These are phyloP conservation scores for Corymbia citriodora DNA, from an alignment of 441 rosid genomes.

Conservation along the genomic window DNA sequence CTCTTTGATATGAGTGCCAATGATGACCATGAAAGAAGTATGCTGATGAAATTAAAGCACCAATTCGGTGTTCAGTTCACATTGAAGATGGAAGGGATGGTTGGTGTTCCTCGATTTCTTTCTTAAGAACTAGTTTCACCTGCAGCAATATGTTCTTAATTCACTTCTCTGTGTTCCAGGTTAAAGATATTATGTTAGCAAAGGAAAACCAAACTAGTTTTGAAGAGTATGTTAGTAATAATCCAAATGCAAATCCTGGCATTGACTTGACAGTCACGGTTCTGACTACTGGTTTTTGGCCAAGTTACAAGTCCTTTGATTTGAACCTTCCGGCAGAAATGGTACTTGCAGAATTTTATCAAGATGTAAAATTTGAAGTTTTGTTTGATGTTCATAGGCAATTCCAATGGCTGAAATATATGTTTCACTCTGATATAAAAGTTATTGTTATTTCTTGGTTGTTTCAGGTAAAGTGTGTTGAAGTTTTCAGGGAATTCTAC, in stretches of 20 bases:
- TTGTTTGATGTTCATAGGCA: not conserved
- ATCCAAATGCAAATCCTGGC: not conserved
- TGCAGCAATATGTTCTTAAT: not conserved
- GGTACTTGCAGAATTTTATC: not conserved
- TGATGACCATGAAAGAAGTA: not conserved
- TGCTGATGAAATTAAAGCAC: not conserved
- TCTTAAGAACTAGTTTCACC: not conserved
- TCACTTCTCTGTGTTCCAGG: not conserved
- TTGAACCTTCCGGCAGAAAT: not conserved
- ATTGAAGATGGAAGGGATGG: not conserved
- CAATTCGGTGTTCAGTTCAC: not conserved
- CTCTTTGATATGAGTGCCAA: not conserved
- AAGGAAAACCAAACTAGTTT: not conserved
- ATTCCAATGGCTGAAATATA: not conserved
- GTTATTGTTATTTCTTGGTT: not conserved
- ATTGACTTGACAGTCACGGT: not conserved
- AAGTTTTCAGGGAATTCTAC: not conserved
- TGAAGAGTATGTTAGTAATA: not conserved
- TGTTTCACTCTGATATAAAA: rapidly evolving
- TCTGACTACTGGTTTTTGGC: not conserved
- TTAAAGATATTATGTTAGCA: not conserved
- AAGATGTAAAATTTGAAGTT: not conserved
- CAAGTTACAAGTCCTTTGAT: not conserved
- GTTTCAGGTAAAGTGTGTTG: not conserved
- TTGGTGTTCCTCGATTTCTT: not conserved